These are phyloP conservation scores for Cucumis cinereus DNA, from an alignment of 306 rosid species.

Conservation along the genomic window DNA sequence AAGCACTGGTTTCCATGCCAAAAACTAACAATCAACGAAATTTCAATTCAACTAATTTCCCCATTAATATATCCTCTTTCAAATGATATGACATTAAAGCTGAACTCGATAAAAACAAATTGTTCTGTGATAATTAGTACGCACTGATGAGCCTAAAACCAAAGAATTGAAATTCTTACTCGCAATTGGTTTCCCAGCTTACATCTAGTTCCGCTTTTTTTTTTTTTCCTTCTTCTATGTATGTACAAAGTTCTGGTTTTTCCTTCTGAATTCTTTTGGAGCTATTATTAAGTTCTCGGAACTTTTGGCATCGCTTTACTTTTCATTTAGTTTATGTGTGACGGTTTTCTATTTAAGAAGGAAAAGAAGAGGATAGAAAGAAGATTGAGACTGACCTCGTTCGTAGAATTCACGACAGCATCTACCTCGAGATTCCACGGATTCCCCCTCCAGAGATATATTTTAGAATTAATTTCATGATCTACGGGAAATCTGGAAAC, in stretches of 20 bases:
- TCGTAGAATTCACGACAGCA: slow-evolving; percentile 94
- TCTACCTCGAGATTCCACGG: slow-evolving; percentile 99
- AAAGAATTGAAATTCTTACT: background rate
- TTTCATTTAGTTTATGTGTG: background rate
- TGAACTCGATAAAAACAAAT: background rate
- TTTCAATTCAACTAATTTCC: background rate
- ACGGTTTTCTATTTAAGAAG: background rate
- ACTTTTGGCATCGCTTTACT: background rate
- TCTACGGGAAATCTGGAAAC: slow-evolving; percentile 77
- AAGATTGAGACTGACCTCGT: slow-evolving; percentile 47
- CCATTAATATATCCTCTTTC: background rate
- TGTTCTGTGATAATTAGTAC: background rate
- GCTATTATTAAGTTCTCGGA: background rate
- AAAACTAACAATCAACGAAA: background rate
- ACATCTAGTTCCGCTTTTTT: background rate
- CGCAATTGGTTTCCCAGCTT: background rate
- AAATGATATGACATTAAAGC: background rate
- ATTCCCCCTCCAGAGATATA: slow-evolving; percentile 90
- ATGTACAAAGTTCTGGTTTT: background rate
- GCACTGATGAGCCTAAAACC: background rate
- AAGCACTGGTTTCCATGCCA: background rate
- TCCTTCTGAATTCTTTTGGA: background rate
- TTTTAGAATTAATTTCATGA: slow-evolving; percentile 67
- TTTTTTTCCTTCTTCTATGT: background rate
- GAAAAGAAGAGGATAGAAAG: background rate